These are phyloP conservation scores for Starmerella bacillaris DNA, from an alignment of 805 yeast genomes.

Conservation along the genomic window DNA sequence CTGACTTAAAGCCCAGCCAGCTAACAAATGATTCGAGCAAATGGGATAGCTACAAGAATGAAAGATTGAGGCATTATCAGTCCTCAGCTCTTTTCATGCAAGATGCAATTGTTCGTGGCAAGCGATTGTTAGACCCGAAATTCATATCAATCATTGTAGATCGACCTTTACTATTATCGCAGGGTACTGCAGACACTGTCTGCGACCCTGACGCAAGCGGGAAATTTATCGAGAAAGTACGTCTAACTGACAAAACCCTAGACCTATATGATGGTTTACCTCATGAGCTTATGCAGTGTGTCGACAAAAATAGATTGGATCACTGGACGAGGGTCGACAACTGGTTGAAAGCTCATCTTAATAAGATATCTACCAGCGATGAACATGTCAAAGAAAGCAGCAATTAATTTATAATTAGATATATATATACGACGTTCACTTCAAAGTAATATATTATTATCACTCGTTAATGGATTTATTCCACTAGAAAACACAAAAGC, in stretches of 20 bases:
- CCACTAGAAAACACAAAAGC: no score
- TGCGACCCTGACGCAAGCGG: slow-evolving; percentile 12
- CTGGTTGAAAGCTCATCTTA: slow-evolving; percentile 14
- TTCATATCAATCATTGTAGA: slow-evolving; percentile 19
- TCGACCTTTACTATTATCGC: slow-evolving; percentile 22
- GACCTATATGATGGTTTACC: slow-evolving; percentile 12
- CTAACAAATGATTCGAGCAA: slow-evolving; percentile 19
- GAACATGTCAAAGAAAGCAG: no score
- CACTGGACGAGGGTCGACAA: slow-evolving; percentile 8
- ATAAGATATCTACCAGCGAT: no score
- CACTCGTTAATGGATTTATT: no score
- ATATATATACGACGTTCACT: no score
- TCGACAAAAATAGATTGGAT: slow-evolving; percentile 8
- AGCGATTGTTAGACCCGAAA: slow-evolving; percentile 18
- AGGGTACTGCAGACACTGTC: slow-evolving; percentile 26
- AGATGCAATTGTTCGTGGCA: slow-evolving; percentile 24
- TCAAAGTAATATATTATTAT: no score
- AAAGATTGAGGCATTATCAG: slow-evolving; percentile 18
- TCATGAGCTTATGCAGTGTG: slow-evolving; percentile 17
- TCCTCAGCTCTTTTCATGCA: slow-evolving; percentile 21
- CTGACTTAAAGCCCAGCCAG: slow-evolving; percentile 15
- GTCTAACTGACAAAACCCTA: slow-evolving; percentile 14
- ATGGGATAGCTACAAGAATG: slow-evolving; percentile 15
- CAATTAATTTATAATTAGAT: no score
- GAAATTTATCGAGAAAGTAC: slow-evolving; percentile 8